Evolutionary conservation across 208 protist species (phyloP).

Genomic region (Acanthamoeba culbertsoni): DNA sequence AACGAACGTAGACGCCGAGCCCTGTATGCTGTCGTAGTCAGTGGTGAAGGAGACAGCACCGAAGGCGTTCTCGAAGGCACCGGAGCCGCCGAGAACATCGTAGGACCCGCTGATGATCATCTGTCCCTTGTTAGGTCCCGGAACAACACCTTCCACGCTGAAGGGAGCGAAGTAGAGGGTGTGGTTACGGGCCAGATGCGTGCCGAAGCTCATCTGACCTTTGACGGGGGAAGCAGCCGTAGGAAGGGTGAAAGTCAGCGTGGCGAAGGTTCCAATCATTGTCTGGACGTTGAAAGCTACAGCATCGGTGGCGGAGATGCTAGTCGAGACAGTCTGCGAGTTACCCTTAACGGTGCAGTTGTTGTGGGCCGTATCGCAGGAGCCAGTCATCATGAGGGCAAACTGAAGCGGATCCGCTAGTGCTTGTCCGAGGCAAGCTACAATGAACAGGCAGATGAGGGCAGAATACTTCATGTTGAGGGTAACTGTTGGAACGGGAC

Average conservation of each 20-base stretch:
- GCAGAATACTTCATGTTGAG: neutral
- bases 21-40: neutral
- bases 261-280: slow-evolving; percentile 5
- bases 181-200: neutral
- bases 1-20: neutral
- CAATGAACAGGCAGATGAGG: neutral
- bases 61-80: neutral
- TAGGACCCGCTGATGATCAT: neutral
- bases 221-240: neutral
- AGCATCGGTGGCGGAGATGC: neutral
- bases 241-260: neutral
- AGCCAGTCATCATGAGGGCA: slow-evolving; percentile 1
- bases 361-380: neutral
- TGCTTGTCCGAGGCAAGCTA: neutral
- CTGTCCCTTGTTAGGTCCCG: neutral
- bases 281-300: neutral
- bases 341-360: neutral
- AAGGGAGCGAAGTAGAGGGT: neutral
- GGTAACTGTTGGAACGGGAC: too few relatives aligned
- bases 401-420: neutral
- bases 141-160: neutral
- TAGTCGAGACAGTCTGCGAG: neutral
- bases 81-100: neutral
- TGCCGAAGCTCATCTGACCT: neutral
- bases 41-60: neutral